Evolutionary conservation across 306 rosid species (phyloP).

Genomic region (Malus sylvestris): DNA sequence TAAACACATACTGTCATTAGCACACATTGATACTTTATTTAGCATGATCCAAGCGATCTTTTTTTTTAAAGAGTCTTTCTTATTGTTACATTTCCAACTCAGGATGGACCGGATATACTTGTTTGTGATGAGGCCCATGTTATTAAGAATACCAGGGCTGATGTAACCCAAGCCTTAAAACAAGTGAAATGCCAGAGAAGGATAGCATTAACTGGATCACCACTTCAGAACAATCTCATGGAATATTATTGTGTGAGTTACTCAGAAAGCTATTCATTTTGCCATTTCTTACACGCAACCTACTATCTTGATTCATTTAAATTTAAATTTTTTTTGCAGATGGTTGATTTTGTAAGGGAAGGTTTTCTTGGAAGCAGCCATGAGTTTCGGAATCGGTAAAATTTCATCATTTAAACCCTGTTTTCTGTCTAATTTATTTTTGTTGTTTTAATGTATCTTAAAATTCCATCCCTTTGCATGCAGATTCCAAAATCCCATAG

Average conservation of each 20-base stretch:
- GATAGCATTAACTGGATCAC: conserved; percentile 96
- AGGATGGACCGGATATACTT: conserved; percentile 98
- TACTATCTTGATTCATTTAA: background rate
- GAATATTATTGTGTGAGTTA: conserved; percentile 93
- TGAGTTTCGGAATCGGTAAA: conserved; percentile 93
- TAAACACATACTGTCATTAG: background rate
- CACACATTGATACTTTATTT: background rate
- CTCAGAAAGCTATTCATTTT: background rate
- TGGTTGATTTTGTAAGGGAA: conserved; percentile 99
- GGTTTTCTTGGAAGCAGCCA: conserved; percentile 99
- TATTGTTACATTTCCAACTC: conserved; percentile 10
- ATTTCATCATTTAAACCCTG: conserved; percentile 27
- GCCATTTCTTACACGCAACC: background rate
- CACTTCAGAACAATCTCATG: conserved; percentile 98
- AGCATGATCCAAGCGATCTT: background rate
- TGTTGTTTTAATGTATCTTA: conserved; percentile 5
- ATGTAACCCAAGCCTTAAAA: conserved; percentile 84
- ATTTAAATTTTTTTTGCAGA: conserved; percentile 45
- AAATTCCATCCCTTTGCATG: conserved; percentile 17
- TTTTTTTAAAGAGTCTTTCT: background rate
- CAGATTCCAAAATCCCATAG: conserved; percentile 97
- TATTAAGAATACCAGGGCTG: conserved; percentile 89
- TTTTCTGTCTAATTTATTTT: conserved; percentile 3
- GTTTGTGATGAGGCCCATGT: conserved; percentile 99
- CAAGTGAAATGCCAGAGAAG: conserved; percentile 96